phyloP scores from a whole-genome alignment of 306 rosid genomes.

The Prunus persica region DNA sequence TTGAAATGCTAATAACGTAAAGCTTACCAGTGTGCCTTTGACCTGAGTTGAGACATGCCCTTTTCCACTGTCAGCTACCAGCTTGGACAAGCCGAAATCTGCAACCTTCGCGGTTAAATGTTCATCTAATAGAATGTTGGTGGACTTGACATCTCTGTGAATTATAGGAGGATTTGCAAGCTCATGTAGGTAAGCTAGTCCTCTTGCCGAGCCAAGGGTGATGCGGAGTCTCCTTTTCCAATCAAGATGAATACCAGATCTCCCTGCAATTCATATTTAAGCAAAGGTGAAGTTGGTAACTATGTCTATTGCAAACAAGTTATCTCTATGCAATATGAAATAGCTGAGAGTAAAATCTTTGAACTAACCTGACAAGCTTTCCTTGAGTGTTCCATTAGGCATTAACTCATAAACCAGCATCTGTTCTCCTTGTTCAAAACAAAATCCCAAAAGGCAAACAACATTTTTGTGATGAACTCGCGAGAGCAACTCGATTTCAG shows the following conservation, averaged over 20 bases:
- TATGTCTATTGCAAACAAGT: too few relatives aligned
- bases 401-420: too few relatives aligned
- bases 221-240: conserved; percentile 95
- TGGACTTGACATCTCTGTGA: conserved; percentile 85
- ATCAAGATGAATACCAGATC: conserved; percentile 69
- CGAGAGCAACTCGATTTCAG: too few relatives aligned
- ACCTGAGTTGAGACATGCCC: conserved; percentile 93
- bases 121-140: conserved; percentile 81
- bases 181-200: conserved; percentile 91
- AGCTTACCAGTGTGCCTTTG: conserved; percentile 86
- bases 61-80: conserved; percentile 65
- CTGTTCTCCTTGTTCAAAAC: too few relatives aligned
- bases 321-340: too few relatives aligned
- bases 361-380: too few relatives aligned
- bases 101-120: conserved; percentile 87
- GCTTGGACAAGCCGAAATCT: conserved; percentile 93
- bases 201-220: conserved; percentile 94
- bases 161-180: conserved; percentile 96
- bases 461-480: too few relatives aligned
- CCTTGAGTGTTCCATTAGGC: too few relatives aligned
- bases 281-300: too few relatives aligned
- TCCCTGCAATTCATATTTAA: background rate
- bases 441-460: too few relatives aligned
- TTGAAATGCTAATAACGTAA: background rate
- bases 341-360: too few relatives aligned